These are phyloP conservation scores for Musa acuminata DNA, from an alignment of 176 grass and related monocot genomes.

Conservation along the genomic window DNA sequence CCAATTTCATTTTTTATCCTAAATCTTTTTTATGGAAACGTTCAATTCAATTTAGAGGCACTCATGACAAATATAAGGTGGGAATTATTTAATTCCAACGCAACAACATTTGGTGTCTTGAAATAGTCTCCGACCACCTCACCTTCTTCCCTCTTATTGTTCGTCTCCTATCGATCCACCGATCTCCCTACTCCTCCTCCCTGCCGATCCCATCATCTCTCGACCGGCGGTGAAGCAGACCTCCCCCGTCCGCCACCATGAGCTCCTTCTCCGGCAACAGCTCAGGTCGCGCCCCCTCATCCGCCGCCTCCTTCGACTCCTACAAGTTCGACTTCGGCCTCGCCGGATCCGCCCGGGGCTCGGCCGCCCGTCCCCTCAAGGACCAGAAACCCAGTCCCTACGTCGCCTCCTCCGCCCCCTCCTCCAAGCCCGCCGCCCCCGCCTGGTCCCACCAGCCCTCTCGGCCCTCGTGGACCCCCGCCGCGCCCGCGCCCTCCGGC, in stretches of 20 bases:
- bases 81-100: too few relatives aligned
- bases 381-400: constrained; percentile 36
- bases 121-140: background rate
- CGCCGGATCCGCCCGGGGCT: constrained; percentile 38
- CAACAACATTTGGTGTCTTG: too few relatives aligned
- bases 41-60: too few relatives aligned
- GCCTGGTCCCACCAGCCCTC: constrained; percentile 34
- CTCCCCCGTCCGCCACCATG: constrained; percentile 34
- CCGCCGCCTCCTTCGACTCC: constrained; percentile 54
- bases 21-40: too few relatives aligned
- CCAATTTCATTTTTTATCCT: too few relatives aligned
- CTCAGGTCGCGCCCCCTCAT: constrained; percentile 30
- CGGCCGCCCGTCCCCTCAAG: constrained; percentile 53
- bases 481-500: constrained; percentile 16
- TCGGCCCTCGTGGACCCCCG: constrained; percentile 58
- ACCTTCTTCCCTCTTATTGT: background rate
- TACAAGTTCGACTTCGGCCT: constrained; percentile 91
- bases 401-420: constrained; percentile 15
- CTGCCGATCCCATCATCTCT: background rate
- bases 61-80: too few relatives aligned
- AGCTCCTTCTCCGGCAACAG: constrained; percentile 49
- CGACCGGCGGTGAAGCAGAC: background rate
- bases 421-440: constrained; percentile 22
- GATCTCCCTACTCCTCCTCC: background rate
- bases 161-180: background rate